Percentiles rank a stretch among this genome's conserved stretches.
phyloP scores from a whole-genome alignment of 1,284 basidiomycete genomes.

The Boletellus deceptivus region DNA sequence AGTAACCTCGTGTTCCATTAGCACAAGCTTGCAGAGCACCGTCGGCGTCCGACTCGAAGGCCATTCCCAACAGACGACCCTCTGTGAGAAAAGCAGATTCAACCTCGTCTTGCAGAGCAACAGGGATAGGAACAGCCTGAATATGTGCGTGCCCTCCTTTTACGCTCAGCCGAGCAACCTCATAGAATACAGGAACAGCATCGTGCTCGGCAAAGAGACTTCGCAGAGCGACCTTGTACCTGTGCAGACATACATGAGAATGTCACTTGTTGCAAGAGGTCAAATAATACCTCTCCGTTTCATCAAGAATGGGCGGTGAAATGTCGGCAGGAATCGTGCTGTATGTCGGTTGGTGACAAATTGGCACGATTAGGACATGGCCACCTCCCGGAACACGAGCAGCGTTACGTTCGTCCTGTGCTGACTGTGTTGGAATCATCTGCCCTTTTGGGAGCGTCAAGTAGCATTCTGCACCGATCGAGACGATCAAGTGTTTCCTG shows the following conservation, averaged over 20 bases:
- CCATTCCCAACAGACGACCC: conserved; percentile 61
- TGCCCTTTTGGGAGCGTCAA: conserved; percentile 92
- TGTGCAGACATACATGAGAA: conserved; percentile 29
- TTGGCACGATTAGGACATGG: conserved; percentile 88
- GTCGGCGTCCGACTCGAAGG: conserved; percentile 66
- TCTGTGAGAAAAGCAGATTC: conserved; percentile 70
- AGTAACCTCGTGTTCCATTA: conserved; percentile 69
- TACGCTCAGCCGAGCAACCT: conserved; percentile 79
- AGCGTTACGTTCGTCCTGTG: conserved; percentile 39
- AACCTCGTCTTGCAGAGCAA: conserved; percentile 56
- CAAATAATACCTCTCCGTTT: conserved; percentile 62
- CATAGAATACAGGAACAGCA: conserved; percentile 75
- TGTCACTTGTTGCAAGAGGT: background rate
- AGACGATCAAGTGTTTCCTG: conserved; percentile 92
- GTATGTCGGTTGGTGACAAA: conserved; percentile 64
- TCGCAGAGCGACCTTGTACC: conserved; percentile 77
- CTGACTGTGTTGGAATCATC: conserved; percentile 75
- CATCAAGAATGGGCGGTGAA: conserved; percentile 69
- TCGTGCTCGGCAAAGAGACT: conserved; percentile 71
- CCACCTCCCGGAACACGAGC: conserved; percentile 84
- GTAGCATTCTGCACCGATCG: conserved; percentile 91
- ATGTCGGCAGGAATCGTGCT: conserved; percentile 74
- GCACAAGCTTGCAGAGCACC: conserved; percentile 56
- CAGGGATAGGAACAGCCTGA: conserved; percentile 82
- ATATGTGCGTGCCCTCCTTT: conserved; percentile 95